Percentiles rank a stretch among this genome's conserved stretches.
These are phyloP conservation scores for Rhynchosporium graminicola DNA, from an alignment of 2,329 filamentous ascomycete species.

Conservation along the genomic window DNA sequence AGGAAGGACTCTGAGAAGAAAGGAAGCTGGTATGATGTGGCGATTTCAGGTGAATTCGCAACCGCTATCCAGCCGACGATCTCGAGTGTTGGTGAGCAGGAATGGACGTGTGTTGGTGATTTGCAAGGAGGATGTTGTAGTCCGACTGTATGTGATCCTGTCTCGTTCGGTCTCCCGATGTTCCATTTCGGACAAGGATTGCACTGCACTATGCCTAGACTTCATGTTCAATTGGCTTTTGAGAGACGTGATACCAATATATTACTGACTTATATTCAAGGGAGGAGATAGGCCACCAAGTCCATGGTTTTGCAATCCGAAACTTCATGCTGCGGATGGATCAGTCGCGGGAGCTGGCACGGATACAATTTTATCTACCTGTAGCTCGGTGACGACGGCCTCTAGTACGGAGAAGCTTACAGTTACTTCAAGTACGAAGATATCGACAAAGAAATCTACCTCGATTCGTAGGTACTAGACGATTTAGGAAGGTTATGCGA, in stretches of 20 bases:
- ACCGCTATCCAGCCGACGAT: background rate
- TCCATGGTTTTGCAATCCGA: constrained; percentile 16
- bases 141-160: background rate
- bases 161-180: no score
- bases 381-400: background rate
- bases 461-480: background rate
- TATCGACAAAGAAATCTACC: background rate
- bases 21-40: background rate
- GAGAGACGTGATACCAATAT: no score
- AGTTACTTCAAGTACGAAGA: background rate
- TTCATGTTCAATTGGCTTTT: no score
- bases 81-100: background rate
- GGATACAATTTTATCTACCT: background rate
- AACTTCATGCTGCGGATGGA: constrained; percentile 5
- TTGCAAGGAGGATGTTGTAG: constrained; percentile 13
- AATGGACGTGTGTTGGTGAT: constrained; percentile 5
- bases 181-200: background rate
- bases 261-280: constrained; percentile 1
- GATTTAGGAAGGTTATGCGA: no score
- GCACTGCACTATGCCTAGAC: no score
- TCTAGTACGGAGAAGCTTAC: background rate
- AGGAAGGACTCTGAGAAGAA: background rate
- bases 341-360: background rate
- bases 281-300: constrained; percentile 9
- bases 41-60: constrained; percentile 9